Conservation (phyloP, 305 asterid genomes). For the Solanum hybrid region DNA sequence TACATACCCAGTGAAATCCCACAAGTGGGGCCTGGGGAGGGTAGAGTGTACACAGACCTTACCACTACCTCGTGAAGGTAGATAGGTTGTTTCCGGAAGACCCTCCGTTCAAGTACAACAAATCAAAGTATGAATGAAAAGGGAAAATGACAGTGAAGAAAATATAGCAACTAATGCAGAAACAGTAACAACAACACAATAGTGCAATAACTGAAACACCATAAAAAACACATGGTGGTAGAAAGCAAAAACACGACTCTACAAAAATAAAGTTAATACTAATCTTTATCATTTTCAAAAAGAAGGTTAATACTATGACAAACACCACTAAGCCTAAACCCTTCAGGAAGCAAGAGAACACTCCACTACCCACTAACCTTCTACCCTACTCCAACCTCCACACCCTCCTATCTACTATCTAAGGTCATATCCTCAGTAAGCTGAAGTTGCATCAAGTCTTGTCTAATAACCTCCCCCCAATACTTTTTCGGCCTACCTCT, state of each 20-base stretch:
- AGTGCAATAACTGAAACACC: neutral
- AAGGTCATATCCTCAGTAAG: neutral
- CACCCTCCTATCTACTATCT: neutral
- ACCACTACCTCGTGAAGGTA: neutral
- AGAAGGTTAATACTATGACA: neutral
- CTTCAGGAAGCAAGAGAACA: neutral
- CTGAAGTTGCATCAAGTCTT: neutral
- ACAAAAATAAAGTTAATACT: neutral
- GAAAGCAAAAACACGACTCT: neutral
- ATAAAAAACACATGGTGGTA: neutral
- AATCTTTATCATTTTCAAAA: neutral
- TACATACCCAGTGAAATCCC: neutral
- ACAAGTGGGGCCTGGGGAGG: neutral
- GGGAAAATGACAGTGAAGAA: neutral
- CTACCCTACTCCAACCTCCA: neutral
- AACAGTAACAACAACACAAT: neutral
- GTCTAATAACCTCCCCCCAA: neutral
- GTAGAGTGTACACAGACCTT: neutral
- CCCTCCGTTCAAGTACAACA: too few species aligned
- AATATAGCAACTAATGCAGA: neutral
- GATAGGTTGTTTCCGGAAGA: too few species aligned
- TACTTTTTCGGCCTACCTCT: neutral
- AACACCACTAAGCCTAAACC: neutral
- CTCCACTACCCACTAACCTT: neutral
- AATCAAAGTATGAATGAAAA: too few species aligned